Evolutionary conservation across 371 early-diverging fungal genomes (phyloP), one percentile per base, ranked within the genome.

Genomic region (Saksenaea vasiformis): DNA sequence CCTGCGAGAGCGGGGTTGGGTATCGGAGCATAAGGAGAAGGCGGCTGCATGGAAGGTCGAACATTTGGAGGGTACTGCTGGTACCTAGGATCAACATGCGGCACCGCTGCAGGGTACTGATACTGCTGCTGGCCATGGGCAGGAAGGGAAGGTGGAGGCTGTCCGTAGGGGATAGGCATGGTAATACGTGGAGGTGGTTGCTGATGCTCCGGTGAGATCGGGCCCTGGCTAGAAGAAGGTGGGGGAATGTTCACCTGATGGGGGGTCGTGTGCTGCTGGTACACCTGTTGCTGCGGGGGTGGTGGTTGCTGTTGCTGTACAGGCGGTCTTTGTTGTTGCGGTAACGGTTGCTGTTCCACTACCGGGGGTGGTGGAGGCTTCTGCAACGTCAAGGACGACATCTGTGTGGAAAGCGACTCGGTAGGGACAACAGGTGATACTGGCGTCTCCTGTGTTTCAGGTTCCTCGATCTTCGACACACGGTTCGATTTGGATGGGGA

Each of bases 321-420:
- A 5, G 9, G 5, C 3, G 51, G 10, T 19, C 31, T n/a, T n/a
- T n/a, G n/a, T 26, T 57, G 37, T 39, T 36, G 58, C 41, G 51
- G 72, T 31, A 66, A 73, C 28, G 56, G 64, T 9, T 67, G 68
- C 31, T 71, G 68, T 31, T 71, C 31, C 31, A 31, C 31, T 31
- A 7, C 31, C 7, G 31, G 4, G 2, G 31, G 31, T 31, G 31
- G 72, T 57, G 61, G 62, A 13, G 43, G 41, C 19, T 51, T 24
- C 36, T 61, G 61, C 66, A 66, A 39, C 15, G 66, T 61, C 58
- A 66, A 17, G 22, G 55, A 56, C 15, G 61, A 61, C 51, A 66
- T 37, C 22, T 66, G 61, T 13, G 66, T 34, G 17, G 66, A 66
- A 38, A 66, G 34, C 1, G 66, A 61, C 35, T 66, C 56, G 70